phyloP scores from a whole-genome alignment of 2,329 filamentous ascomycete genomes.

The Fusarium palustre region DNA sequence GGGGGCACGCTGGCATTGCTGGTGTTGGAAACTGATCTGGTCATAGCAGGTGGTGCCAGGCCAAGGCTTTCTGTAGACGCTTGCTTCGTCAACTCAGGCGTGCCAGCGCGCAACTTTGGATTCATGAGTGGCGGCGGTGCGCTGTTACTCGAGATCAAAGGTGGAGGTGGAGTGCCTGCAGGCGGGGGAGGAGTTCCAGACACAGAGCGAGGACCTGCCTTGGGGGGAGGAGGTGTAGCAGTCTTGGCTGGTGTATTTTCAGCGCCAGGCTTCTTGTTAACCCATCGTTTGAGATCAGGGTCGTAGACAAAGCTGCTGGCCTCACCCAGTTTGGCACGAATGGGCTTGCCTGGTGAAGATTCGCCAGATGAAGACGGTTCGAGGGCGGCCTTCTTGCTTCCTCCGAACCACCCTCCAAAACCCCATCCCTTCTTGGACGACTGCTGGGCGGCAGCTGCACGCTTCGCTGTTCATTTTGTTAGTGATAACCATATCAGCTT shows the following conservation, averaged over 20 bases:
- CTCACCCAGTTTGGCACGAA: slow-evolving; percentile 93
- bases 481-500: slow-evolving; percentile 1
- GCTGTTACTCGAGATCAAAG: slow-evolving; percentile 48
- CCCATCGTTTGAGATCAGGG: slow-evolving; percentile 95
- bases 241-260: slow-evolving; percentile 69
- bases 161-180: slow-evolving; percentile 50
- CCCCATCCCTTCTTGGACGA: slow-evolving; percentile 77
- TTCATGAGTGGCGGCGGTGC: slow-evolving; percentile 50
- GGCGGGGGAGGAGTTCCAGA: slow-evolving; percentile 62
- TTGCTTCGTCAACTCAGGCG: slow-evolving; percentile 51
- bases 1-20: slow-evolving; percentile 66
- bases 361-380: slow-evolving; percentile 50
- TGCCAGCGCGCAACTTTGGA: slow-evolving; percentile 45
- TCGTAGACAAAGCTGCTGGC: slow-evolving; percentile 94
- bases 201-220: slow-evolving; percentile 65
- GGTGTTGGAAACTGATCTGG: slow-evolving; percentile 61
- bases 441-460: slow-evolving; percentile 62
- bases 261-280: slow-evolving; percentile 90
- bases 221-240: slow-evolving; percentile 84
- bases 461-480: slow-evolving; percentile 64
- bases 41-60: slow-evolving; percentile 55
- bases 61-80: slow-evolving; percentile 54
- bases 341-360: slow-evolving; percentile 70
- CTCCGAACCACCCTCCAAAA: slow-evolving; percentile 86
- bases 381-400: slow-evolving; percentile 67